phyloP scores from a whole-genome alignment of 176 grass and related monocot genomes.

The Aechmea fasciata region DNA sequence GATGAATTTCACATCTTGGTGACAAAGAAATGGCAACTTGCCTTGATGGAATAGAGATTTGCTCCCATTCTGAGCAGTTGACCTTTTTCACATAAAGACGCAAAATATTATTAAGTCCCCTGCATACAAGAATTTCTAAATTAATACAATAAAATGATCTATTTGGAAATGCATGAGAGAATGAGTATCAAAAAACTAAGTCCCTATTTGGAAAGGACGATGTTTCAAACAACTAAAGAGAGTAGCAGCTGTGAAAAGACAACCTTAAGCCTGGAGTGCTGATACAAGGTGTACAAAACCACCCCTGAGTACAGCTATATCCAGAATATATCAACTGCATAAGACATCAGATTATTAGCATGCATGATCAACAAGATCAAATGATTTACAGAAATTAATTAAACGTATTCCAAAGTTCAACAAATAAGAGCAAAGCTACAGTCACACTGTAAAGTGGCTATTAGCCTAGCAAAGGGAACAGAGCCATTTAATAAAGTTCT shows the following conservation, averaged over 20 bases:
- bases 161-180: too few species aligned
- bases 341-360: not conserved
- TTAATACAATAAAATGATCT: constrained; percentile 9
- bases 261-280: constrained; percentile 68
- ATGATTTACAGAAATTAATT: not conserved
- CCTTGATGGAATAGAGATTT: constrained; percentile 64
- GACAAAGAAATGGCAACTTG: constrained; percentile 31
- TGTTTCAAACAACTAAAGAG: too few species aligned
- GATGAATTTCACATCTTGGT: not conserved
- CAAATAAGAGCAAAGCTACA: not conserved
- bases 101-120: constrained; percentile 84
- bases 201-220: too few species aligned
- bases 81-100: constrained; percentile 70
- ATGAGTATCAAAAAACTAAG: too few species aligned
- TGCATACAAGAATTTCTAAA: constrained; percentile 34
- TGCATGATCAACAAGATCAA: not conserved
- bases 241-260: not conserved
- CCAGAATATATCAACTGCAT: constrained; percentile 86
- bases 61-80: constrained; percentile 89
- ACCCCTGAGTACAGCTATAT: constrained; percentile 89
- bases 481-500: too few species aligned
- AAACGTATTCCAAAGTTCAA: not conserved
- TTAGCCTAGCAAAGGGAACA: not conserved
- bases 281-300: constrained; percentile 92
- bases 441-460: not conserved